Percentiles rank a stretch among this genome's conserved stretches.
These are phyloP conservation scores for Sporothrix euskadiensis DNA, from an alignment of 2,329 filamentous ascomycete genomes.

Conservation along the genomic window DNA sequence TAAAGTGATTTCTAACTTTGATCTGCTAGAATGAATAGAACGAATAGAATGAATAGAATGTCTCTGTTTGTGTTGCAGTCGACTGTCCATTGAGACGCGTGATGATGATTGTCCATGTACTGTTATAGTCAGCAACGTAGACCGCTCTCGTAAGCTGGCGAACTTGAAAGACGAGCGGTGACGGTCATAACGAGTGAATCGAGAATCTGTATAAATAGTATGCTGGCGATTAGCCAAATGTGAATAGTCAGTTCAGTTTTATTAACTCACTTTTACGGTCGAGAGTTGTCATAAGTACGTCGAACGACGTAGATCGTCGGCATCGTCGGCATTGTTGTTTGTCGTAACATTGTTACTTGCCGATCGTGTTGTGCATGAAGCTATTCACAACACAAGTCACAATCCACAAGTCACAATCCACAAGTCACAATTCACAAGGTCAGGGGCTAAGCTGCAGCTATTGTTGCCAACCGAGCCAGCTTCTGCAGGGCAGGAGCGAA, in stretches of 20 bases:
- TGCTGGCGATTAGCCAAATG: neutral
- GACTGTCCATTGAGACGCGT: neutral
- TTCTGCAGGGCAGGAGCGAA: neutral
- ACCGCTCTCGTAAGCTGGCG: neutral
- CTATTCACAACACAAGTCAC: neutral
- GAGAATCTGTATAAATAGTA: too few species aligned
- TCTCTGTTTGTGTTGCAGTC: neutral
- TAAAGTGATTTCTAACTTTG: neutral
- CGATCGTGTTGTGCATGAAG: neutral
- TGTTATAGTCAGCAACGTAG: neutral
- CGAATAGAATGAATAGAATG: conserved; percentile 7
- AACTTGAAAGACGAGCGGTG: too few species aligned
- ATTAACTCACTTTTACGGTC: neutral
- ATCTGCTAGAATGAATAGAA: conserved; percentile 13
- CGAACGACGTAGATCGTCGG: neutral
- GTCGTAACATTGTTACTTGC: neutral
- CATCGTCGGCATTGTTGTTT: neutral
- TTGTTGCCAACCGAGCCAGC: neutral
- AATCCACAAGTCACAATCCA: too few species aligned
- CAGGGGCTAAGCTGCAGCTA: neutral
- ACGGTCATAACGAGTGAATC: too few species aligned
- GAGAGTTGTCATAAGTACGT: too few species aligned
- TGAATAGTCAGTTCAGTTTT: neutral
- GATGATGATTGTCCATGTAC: neutral
- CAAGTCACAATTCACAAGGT: too few species aligned